Evolutionary conservation across 176 grass and related monocot species (phyloP).

Genomic region (Eragrostis curvula): DNA sequence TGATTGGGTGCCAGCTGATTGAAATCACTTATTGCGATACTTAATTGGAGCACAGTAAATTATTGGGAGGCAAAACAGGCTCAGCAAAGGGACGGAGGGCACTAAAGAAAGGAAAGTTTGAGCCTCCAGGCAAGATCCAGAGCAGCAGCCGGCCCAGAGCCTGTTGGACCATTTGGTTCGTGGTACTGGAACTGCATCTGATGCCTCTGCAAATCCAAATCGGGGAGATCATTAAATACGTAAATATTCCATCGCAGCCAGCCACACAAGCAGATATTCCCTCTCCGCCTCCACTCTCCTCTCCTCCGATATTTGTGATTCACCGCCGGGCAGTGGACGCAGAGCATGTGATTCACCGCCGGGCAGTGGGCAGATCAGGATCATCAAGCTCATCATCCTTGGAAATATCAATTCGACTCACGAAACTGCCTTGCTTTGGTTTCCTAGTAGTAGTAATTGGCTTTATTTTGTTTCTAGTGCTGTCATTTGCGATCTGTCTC

Average conservation of each 20-base stretch:
- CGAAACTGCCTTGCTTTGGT: not conserved
- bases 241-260: not conserved
- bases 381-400: not conserved
- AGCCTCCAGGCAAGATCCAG: slow-evolving; percentile 36
- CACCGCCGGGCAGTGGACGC: not conserved
- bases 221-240: slow-evolving; percentile 19
- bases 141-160: not conserved
- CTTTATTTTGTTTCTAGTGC: not conserved
- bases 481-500: not conserved
- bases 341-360: slow-evolving; percentile 29
- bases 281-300: not conserved
- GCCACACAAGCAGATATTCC: slow-evolving; percentile 26
- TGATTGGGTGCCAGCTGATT: slow-evolving; percentile 18
- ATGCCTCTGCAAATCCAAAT: slow-evolving; percentile 32
- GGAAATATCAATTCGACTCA: not conserved
- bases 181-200: not conserved
- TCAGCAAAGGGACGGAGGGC: no score
- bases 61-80: not conserved
- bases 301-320: no score
- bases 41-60: not conserved
- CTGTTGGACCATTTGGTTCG: slow-evolving; percentile 4
- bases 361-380: slow-evolving; percentile 15
- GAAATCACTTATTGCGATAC: slow-evolving; percentile 5
- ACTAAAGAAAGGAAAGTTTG: not conserved
- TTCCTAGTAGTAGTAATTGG: not conserved